Evolutionary conservation across 345 rosid genomes (phyloP).

Genomic region (Dipteronia sinensis): DNA sequence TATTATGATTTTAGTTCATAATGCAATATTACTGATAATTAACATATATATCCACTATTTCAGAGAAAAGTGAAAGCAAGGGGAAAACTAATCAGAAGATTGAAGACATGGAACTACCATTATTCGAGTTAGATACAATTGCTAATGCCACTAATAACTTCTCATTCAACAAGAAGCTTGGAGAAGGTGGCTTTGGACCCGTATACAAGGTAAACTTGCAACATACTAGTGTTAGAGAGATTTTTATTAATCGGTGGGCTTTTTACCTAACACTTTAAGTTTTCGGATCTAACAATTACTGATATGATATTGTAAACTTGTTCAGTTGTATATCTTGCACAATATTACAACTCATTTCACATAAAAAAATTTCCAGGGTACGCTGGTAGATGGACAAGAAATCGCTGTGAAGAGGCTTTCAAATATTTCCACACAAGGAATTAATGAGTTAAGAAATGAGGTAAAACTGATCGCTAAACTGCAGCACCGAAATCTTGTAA

Average conservation of each 20-base stretch:
- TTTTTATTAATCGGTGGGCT: too few relatives aligned
- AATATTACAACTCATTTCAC: neutral
- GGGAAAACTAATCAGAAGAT: neutral
- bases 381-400: slow-evolving; percentile 34
- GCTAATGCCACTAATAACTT: slow-evolving; percentile 29
- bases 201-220: slow-evolving; percentile 37
- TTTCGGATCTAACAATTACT: too few relatives aligned
- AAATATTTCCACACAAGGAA: slow-evolving; percentile 38
- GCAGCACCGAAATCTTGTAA: slow-evolving; percentile 50
- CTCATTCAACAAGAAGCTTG: slow-evolving; percentile 34
- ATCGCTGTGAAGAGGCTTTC: slow-evolving; percentile 53
- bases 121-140: slow-evolving; percentile 30
- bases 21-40: too few relatives aligned
- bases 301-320: too few relatives aligned
- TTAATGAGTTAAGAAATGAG: slow-evolving; percentile 44
- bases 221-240: neutral
- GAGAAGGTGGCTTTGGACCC: slow-evolving; percentile 39
- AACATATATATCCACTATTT: neutral
- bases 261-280: neutral
- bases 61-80: slow-evolving; percentile 3
- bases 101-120: slow-evolving; percentile 27
- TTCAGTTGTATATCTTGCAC: too few relatives aligned
- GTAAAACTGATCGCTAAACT: slow-evolving; percentile 41
- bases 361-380: slow-evolving; percentile 30
- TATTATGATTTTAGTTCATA: too few relatives aligned